Percentiles rank a stretch among this genome's conserved stretches.
These are phyloP conservation scores for Hericium alpestre DNA, from an alignment of 768 basidiomycete species.

Conservation along the genomic window DNA sequence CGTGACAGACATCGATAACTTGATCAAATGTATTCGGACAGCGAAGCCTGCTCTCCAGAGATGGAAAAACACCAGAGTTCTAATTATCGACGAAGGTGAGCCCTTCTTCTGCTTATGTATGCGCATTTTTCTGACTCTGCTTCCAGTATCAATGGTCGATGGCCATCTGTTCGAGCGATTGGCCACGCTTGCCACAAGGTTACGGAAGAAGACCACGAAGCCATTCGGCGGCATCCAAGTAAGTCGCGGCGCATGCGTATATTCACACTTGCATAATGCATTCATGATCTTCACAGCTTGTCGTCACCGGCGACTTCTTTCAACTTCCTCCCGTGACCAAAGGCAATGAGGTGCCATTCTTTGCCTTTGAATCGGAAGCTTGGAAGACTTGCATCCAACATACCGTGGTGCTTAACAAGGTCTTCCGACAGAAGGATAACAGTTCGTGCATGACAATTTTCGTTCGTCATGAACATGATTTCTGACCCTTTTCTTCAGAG, in stretches of 20 bases:
- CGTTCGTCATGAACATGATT: background rate
- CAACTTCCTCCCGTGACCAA: conserved; percentile 52
- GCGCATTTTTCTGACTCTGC: background rate
- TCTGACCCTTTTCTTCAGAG: conserved; percentile 23
- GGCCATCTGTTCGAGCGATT: conserved; percentile 52
- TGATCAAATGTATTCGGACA: conserved; percentile 39
- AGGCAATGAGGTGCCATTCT: conserved; percentile 32
- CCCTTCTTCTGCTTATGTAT: no score
- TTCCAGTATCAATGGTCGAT: conserved; percentile 61
- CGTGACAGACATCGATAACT: conserved; percentile 31
- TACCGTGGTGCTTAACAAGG: conserved; percentile 58
- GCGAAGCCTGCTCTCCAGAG: conserved; percentile 44
- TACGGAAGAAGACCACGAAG: conserved; percentile 37
- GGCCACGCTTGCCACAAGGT: conserved; percentile 35
- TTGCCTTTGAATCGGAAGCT: conserved; percentile 53
- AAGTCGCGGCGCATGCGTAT: background rate
- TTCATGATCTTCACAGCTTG: conserved; percentile 24
- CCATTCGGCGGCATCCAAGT: conserved; percentile 67
- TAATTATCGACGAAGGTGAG: conserved; percentile 58
- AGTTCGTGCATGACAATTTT: conserved; percentile 23
- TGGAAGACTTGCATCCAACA: conserved; percentile 49
- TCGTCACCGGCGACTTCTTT: conserved; percentile 59
- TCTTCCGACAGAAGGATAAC: conserved; percentile 67
- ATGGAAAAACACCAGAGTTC: conserved; percentile 47
- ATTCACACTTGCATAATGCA: conserved; percentile 23